A percentile compares a stretch with the other conserved stretches of the same genome.
phyloP scores from a whole-genome alignment of 139 green algal species.

The Diplosphaera chodatii region DNA sequence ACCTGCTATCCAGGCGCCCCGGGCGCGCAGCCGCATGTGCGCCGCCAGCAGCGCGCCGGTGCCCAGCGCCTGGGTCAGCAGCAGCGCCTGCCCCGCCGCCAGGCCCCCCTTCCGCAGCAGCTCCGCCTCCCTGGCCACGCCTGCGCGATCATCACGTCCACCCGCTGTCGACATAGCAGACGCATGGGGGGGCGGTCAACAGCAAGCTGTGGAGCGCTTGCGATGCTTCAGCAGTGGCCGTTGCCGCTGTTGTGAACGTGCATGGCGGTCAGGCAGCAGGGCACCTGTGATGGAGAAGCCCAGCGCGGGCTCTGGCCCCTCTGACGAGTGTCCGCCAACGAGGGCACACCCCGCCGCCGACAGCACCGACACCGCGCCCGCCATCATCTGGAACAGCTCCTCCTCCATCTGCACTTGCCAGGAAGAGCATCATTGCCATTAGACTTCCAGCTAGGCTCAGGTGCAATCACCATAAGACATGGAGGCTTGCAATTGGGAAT shows the following conservation, averaged over 20 bases:
- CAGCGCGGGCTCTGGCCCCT: slow-evolving; percentile 69
- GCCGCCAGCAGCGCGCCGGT: slow-evolving; percentile 71
- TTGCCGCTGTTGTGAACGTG: too few relatives aligned
- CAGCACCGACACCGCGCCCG: slow-evolving; percentile 48
- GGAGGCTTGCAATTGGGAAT: too few relatives aligned
- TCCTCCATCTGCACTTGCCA: slow-evolving; percentile 66
- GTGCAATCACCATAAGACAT: too few relatives aligned
- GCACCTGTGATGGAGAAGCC: slow-evolving; percentile 22
- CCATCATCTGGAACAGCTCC: slow-evolving; percentile 75
- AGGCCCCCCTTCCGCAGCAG: slow-evolving; percentile 62
- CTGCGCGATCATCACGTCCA: slow-evolving; percentile 33
- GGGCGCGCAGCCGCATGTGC: slow-evolving; percentile 58
- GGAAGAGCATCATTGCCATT: too few relatives aligned
- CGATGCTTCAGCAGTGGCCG: too few relatives aligned
- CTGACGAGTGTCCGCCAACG: slow-evolving; percentile 75
- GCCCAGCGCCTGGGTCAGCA: slow-evolving; percentile 89
- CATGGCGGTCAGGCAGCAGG: too few relatives aligned
- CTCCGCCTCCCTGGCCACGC: slow-evolving; percentile 27
- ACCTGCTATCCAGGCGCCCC: slow-evolving; percentile 37
- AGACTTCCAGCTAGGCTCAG: too few relatives aligned
- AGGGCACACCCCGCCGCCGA: slow-evolving; percentile 60
- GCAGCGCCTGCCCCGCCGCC: slow-evolving; percentile 52
- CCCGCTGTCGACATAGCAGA: not conserved
- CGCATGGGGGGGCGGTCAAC: too few relatives aligned
- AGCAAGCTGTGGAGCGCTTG: too few relatives aligned